A percentile compares a stretch with the other conserved stretches of the same genome.
Conservation (phyloP, 306 rosid species). For the Casuarina cunninghamiana region DNA sequence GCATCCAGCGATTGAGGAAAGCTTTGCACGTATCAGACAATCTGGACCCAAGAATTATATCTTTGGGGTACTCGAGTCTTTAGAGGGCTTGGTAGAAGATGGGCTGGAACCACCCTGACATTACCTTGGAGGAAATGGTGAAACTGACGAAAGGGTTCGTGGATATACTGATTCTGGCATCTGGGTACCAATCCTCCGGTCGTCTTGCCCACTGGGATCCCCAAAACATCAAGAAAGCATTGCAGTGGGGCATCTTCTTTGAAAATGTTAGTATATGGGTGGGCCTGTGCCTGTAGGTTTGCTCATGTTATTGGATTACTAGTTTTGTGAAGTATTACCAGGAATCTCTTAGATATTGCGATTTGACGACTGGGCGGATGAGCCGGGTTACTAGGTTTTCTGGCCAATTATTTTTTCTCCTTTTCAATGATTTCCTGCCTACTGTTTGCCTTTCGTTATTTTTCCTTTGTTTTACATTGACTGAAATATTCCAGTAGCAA, state of each 20-base stretch:
- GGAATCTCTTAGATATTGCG: background rate
- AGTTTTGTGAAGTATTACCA: background rate
- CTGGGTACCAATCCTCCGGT: conserved; percentile 51
- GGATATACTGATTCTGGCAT: conserved; percentile 40
- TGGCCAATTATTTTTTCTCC: background rate
- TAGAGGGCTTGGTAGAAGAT: conserved; percentile 7
- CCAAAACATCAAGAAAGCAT: conserved; percentile 30
- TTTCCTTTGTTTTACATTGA: too few species aligned
- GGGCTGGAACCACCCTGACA: conserved; percentile 38
- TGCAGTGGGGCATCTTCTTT: conserved; percentile 45
- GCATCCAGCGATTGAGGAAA: background rate
- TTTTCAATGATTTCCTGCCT: background rate
- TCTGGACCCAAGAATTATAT: background rate
- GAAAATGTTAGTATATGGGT: conserved; percentile 28
- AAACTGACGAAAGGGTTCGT: conserved; percentile 41
- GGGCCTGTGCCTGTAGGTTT: background rate
- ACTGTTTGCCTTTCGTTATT: background rate
- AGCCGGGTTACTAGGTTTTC: background rate
- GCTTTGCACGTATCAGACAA: too few species aligned
- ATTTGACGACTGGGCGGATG: background rate
- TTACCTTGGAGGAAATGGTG: conserved; percentile 28
- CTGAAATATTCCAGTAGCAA: too few species aligned
- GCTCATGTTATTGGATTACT: background rate
- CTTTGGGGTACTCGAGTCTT: background rate
- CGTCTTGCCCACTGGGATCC: conserved; percentile 41